A percentile compares a stretch with the other conserved stretches of the same genome.
Conservation (phyloP, 768 basidiomycete species). For the Hericium rajendrae region DNA sequence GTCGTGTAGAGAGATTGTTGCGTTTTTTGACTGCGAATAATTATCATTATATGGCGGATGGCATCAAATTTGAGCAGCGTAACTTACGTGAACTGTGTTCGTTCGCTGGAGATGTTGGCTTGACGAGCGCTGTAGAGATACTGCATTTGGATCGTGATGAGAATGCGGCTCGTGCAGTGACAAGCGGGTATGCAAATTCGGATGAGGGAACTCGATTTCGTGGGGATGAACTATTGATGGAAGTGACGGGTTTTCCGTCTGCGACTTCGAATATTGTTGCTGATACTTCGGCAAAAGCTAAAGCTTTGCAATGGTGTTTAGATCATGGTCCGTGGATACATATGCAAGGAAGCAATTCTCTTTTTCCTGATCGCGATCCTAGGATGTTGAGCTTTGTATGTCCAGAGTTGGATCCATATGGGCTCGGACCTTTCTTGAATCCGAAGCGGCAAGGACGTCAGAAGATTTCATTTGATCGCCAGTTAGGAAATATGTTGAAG, state of each 20-base stretch:
- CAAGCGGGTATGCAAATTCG: not conserved
- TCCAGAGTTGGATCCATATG: not conserved
- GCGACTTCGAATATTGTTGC: not conserved
- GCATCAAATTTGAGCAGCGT: not conserved
- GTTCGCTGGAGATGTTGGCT: not conserved
- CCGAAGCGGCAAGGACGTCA: not conserved
- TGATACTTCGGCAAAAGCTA: not conserved
- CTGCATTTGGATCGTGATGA: not conserved
- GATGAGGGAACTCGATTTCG: too few relatives aligned
- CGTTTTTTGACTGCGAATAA: not conserved
- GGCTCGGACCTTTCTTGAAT: not conserved
- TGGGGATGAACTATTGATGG: not conserved
- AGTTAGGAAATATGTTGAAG: not conserved
- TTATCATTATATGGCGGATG: not conserved
- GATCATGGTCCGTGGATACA: not conserved
- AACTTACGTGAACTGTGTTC: not conserved
- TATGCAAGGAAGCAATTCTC: not conserved
- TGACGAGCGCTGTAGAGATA: not conserved
- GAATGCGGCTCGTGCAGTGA: not conserved
- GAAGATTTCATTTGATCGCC: not conserved
- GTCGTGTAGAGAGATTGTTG: not conserved
- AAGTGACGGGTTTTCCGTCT: not conserved
- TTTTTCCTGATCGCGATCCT: constrained; percentile 1
- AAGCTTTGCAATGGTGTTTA: not conserved
- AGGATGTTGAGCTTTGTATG: not conserved